These are phyloP conservation scores for Penicillium sp. DNA, from an alignment of 2,329 filamentous ascomycete genomes.

Conservation along the genomic window DNA sequence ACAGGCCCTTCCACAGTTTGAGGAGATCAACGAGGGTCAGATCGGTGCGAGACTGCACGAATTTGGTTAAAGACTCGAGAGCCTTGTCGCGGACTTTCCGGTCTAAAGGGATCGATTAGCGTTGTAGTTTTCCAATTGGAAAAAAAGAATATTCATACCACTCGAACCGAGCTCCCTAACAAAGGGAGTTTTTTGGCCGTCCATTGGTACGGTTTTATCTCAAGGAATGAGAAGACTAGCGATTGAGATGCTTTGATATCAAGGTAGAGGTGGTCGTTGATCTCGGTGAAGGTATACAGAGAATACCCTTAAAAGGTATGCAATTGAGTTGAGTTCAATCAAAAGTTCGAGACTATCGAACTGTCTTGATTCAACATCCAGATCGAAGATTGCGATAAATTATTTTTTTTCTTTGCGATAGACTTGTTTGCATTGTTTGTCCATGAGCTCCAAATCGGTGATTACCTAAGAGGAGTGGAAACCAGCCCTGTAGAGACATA, in stretches of 20 bases:
- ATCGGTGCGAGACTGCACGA: constrained; percentile 63
- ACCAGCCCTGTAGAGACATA: too few relatives aligned
- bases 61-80: constrained; percentile 71
- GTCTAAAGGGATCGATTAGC: constrained; percentile 53
- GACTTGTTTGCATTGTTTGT: constrained; percentile 24
- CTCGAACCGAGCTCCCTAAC: constrained; percentile 81
- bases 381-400: constrained; percentile 23
- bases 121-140: background rate
- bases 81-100: constrained; percentile 74
- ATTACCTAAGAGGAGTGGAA: too few relatives aligned
- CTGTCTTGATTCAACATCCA: constrained; percentile 7
- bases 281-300: background rate
- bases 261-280: background rate
- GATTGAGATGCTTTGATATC: constrained; percentile 2
- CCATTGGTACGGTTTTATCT: constrained; percentile 25
- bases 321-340: background rate
- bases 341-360: constrained; percentile 2
- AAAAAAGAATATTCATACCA: constrained; percentile 51
- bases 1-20: constrained; percentile 93
- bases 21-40: constrained; percentile 70
- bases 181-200: constrained; percentile 61
- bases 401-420: constrained; percentile 27
- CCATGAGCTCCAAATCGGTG: background rate
- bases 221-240: constrained; percentile 7
- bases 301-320: background rate